phyloP scores from a whole-genome alignment of 345 rosid species.

The Laguncularia racemosa region DNA sequence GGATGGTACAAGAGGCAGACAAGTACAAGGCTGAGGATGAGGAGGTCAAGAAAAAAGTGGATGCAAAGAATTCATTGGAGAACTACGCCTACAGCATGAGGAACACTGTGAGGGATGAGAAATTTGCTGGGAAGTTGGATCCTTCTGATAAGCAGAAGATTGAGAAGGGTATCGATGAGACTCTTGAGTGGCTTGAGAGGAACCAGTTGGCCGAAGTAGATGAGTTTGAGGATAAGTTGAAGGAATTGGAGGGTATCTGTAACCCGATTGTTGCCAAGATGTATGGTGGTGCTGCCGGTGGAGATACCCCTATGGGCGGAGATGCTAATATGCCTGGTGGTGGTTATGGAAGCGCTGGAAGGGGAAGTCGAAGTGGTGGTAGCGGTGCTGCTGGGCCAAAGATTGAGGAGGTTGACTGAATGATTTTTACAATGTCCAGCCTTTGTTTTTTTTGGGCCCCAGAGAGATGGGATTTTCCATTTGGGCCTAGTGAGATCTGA shows the following conservation, averaged over 20 bases:
- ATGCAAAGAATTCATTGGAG: constrained; percentile 16
- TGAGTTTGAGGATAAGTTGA: constrained; percentile 23
- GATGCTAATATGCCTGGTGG: background rate
- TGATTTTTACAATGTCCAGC: too few species aligned
- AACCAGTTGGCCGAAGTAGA: too few species aligned
- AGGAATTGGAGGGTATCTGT: constrained; percentile 28
- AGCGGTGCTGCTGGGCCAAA: constrained; percentile 30
- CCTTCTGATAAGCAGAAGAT: constrained; percentile 16
- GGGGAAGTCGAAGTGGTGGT: constrained; percentile 9
- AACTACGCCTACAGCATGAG: constrained; percentile 33
- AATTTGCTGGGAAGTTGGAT: constrained; percentile 21
- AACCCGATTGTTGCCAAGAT: too few species aligned
- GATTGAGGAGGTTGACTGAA: constrained; percentile 47
- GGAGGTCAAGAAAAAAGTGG: constrained; percentile 38
- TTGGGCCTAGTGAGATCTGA: too few species aligned
- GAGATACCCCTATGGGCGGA: too few species aligned
- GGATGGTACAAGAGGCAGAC: constrained; percentile 38
- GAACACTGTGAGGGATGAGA: constrained; percentile 35
- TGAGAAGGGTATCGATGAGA: too few species aligned
- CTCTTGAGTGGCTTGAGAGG: too few species aligned
- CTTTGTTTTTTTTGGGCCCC: too few species aligned
- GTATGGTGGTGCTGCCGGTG: too few species aligned
- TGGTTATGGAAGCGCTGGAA: background rate
- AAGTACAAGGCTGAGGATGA: constrained; percentile 39
- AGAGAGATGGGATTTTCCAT: too few species aligned